phyloP scores from a whole-genome alignment of 768 basidiomycete species.

The Tylopilus sp. region DNA sequence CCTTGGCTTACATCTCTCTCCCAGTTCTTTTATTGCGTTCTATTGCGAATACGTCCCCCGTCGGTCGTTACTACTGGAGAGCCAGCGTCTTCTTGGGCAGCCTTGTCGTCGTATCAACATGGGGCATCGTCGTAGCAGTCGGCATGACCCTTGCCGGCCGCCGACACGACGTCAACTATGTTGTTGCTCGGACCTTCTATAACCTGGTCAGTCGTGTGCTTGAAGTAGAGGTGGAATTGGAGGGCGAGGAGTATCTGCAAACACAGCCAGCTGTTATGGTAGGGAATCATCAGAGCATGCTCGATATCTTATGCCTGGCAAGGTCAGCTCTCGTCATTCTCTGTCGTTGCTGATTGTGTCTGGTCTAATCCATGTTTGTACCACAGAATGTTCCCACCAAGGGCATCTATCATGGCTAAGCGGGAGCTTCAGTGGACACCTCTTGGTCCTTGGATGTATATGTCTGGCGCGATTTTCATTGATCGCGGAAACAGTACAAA shows the following conservation, averaged over 20 bases:
- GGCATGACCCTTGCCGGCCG: constrained; percentile 65
- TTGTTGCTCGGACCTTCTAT: constrained; percentile 86
- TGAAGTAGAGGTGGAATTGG: constrained; percentile 69
- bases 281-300: constrained; percentile 91
- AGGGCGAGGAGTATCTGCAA: constrained; percentile 80
- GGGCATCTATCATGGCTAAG: constrained; percentile 90
- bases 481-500: constrained; percentile 76
- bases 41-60: constrained; percentile 51
- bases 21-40: constrained; percentile 65
- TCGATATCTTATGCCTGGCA: constrained; percentile 81
- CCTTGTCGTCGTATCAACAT: constrained; percentile 65
- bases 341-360: constrained; percentile 11
- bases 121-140: constrained; percentile 66
- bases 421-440: constrained; percentile 83
- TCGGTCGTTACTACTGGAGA: constrained; percentile 70
- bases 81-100: constrained; percentile 69
- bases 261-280: constrained; percentile 74
- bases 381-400: constrained; percentile 75
- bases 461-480: constrained; percentile 89
- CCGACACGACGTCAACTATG: constrained; percentile 74
- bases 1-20: constrained; percentile 74
- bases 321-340: constrained; percentile 46
- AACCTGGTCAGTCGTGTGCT: constrained; percentile 56
- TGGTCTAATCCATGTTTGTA: background rate
- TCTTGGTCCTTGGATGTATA: constrained; percentile 86